A percentile compares a stretch with the other conserved stretches of the same genome.
These are phyloP conservation scores for Aspergillus kassunensis DNA, from an alignment of 495 filamentous ascomycete genomes.

Conservation along the genomic window DNA sequence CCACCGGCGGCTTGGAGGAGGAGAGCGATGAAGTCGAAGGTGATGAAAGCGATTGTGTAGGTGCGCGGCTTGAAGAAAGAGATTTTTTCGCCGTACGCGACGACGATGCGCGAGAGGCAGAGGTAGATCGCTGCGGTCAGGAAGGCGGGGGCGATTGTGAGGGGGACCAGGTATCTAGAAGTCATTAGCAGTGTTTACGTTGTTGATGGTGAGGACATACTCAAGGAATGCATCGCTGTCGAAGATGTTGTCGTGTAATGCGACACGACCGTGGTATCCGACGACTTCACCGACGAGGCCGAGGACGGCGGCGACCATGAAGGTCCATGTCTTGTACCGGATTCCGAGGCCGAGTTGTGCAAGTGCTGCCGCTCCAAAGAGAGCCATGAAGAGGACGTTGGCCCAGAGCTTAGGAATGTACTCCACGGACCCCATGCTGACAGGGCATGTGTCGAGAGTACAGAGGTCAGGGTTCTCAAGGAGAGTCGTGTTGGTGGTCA, in stretches of 20 bases:
- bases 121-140: constrained; percentile 57
- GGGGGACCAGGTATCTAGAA: constrained; percentile 43
- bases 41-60: constrained; percentile 52
- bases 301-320: constrained; percentile 18
- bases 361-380: constrained; percentile 26
- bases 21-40: constrained; percentile 52
- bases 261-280: constrained; percentile 31
- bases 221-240: constrained; percentile 25
- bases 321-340: constrained; percentile 30
- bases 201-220: constrained; percentile 11
- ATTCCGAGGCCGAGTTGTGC: constrained; percentile 25
- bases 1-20: constrained; percentile 54
- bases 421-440: constrained; percentile 25
- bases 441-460: constrained; percentile 36
- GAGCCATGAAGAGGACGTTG: constrained; percentile 32
- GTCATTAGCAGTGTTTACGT: not conserved
- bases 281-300: constrained; percentile 33
- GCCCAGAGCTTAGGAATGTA: constrained; percentile 36
- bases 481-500: constrained; percentile 6
- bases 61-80: constrained; percentile 48
- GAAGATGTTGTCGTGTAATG: constrained; percentile 32
- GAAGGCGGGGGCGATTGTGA: constrained; percentile 56
- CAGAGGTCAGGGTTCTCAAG: constrained; percentile 19
- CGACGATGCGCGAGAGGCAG: constrained; percentile 52
- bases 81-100: constrained; percentile 41